Evolutionary conservation across 176 grass and related monocot species (phyloP).

Genomic region (Bolboschoenus planiculmis): DNA sequence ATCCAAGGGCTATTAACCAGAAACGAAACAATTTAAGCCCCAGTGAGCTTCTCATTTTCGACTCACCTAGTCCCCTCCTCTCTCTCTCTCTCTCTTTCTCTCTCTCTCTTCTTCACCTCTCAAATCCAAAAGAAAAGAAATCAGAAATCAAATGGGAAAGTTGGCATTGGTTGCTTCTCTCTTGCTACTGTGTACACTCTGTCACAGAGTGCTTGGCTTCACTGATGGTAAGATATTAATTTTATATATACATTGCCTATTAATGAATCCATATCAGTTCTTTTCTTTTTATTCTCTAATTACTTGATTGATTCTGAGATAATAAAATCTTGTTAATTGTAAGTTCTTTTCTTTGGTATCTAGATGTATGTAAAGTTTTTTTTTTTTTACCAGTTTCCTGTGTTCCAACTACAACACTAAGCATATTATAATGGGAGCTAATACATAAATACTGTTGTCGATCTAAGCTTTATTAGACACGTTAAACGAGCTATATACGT

Average conservation of each 20-base stretch:
- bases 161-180: slow-evolving; percentile 12
- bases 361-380: background rate
- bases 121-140: background rate
- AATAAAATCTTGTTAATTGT: background rate
- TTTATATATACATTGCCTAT: too few species aligned
- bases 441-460: too few species aligned
- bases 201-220: slow-evolving; percentile 32
- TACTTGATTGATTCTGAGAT: background rate
- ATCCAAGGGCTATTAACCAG: background rate
- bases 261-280: too few species aligned
- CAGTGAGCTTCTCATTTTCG: background rate
- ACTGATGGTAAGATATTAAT: slow-evolving; percentile 39
- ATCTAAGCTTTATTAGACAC: too few species aligned
- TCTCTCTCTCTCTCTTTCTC: background rate
- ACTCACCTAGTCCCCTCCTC: background rate
- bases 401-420: background rate
- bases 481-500: too few species aligned
- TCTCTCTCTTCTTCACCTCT: background rate
- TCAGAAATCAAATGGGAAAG: slow-evolving; percentile 9
- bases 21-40: background rate
- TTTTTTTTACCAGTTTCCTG: background rate
- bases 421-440: too few species aligned
- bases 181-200: slow-evolving; percentile 30
- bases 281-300: background rate
- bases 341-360: background rate